Base-by-base conservation (phyloP, 495 filamentous ascomycete genomes). In the Penicillium simplicissimum region DNA sequence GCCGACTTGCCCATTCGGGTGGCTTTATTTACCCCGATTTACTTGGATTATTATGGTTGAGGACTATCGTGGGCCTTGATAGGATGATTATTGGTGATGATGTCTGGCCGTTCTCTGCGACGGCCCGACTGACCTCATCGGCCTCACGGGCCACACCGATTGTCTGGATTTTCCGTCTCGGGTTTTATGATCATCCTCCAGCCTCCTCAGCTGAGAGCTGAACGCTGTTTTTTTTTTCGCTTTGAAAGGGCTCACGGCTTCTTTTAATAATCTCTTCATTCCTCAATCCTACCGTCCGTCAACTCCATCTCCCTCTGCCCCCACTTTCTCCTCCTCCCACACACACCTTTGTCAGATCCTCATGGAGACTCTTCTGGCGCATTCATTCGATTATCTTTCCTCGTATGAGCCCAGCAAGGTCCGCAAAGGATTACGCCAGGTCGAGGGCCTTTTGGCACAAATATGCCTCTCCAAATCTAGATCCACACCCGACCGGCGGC, bases 351-450 rank as follows among this genome's bases (percentile, higher is more conserved):
- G 23, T 33, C 25, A 51, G 40, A 49, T 31, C 59, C 65, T 68
- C 66, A 98, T 98, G 95, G 95, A 98, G 79, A 85, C 90, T 53
- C 83, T 98, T 25, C 79, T 98, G 60, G 93, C 93, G 17, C 87
- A 96, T 69, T 91, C 94, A 61, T 98, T 98, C 75, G 93, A 97
- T 74, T 95, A 97, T 74, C 88, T 98, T 56, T 96, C 93, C 51
- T 97, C 94, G 25, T 96, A 92, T 74, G 93, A 97, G 71, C 85
- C 85, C 45, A 77, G 82, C 71, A 95, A 96, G 78, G 90, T 98
- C 68, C 86, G 90, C 49, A 98, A 97, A 78, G 95, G 95, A 34
- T 81, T 98, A 57, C 91, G 92, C 57, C 94, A 97, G 76, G 91
- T 98, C 52, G 95, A 98, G 76, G 95, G 95, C 17, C 85, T 98